phyloP scores from a whole-genome alignment of 805 yeast species.

The fission yeast (Schizosaccharomyces pombe) region DNA sequence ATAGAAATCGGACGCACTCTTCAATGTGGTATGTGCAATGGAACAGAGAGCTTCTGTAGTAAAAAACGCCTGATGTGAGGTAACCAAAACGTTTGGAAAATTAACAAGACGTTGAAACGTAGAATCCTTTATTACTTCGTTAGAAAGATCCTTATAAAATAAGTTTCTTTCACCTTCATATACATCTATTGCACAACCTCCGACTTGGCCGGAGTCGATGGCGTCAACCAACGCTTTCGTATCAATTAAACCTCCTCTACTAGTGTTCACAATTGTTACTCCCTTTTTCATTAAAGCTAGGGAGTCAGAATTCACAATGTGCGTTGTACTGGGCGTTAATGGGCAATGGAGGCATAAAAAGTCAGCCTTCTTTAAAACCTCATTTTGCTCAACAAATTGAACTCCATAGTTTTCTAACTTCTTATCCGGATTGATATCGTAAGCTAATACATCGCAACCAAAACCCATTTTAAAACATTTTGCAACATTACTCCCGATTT shows the following conservation, averaged over 20 bases:
- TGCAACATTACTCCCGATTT: conserved; percentile 24
- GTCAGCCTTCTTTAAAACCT: no score
- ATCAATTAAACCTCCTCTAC: conserved; percentile 28
- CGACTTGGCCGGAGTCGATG: conserved; percentile 22
- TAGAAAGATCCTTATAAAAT: conserved; percentile 12
- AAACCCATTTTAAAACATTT: conserved; percentile 20
- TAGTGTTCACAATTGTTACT: conserved; percentile 21
- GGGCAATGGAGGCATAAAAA: conserved; percentile 25
- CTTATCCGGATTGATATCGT: conserved; percentile 18
- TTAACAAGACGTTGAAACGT: conserved; percentile 11
- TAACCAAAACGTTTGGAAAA: conserved; percentile 14
- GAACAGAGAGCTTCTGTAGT: no score
- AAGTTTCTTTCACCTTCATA: conserved; percentile 21
- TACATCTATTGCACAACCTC: conserved; percentile 28
- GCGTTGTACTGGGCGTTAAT: conserved; percentile 23
- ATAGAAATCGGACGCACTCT: no score
- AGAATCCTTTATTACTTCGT: conserved; percentile 13
- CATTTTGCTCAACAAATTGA: conserved; percentile 18
- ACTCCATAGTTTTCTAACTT: conserved; percentile 17
- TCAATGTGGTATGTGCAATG: no score
- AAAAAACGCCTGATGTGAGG: no score
- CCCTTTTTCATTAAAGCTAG: conserved; percentile 24
- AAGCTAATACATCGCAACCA: conserved; percentile 24
- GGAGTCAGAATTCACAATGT: conserved; percentile 20
- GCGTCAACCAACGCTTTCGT: conserved; percentile 19